phyloP scores from a whole-genome alignment of 1,139 yeast genomes.

The Suhomyces terraborum region DNA sequence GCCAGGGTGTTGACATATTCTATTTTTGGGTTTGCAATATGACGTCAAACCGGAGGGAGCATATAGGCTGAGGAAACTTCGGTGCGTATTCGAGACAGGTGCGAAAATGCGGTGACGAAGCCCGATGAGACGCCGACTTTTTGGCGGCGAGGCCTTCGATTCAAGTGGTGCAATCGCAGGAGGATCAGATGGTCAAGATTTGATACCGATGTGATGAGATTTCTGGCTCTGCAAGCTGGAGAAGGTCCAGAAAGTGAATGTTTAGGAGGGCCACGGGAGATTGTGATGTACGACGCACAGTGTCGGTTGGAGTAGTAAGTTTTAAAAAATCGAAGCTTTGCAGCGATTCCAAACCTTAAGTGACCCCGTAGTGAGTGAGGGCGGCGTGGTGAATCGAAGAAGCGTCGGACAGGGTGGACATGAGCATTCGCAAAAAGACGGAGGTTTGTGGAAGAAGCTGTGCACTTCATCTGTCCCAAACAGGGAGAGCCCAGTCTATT shows the following conservation, averaged over 20 bases:
- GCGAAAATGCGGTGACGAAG: neutral
- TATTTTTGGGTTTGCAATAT: neutral
- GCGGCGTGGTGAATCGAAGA: conserved; percentile 2
- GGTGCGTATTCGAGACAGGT: neutral
- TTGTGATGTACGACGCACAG: conserved; percentile 1
- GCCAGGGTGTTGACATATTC: neutral
- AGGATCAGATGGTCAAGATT: too few relatives aligned
- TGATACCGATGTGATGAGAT: too few relatives aligned
- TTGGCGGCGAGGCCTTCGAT: neutral
- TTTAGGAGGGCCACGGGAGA: too few relatives aligned
- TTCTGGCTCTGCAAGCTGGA: too few relatives aligned
- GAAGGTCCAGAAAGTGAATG: too few relatives aligned
- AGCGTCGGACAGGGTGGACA: neutral
- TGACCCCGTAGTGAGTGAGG: neutral
- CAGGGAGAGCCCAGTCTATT: neutral
- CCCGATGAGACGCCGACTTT: neutral
- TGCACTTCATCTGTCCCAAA: neutral
- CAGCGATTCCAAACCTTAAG: conserved; percentile 7
- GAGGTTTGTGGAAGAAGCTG: too few relatives aligned
- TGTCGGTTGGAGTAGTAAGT: conserved; percentile 1
- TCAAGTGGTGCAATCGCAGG: neutral
- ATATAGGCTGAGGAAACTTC: neutral
- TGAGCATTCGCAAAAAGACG: too few relatives aligned
- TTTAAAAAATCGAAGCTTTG: conserved; percentile 7
- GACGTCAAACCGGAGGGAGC: neutral